Conservation (phyloP, 2,329 filamentous ascomycete species). For the Pleurostoma richardsiae region DNA sequence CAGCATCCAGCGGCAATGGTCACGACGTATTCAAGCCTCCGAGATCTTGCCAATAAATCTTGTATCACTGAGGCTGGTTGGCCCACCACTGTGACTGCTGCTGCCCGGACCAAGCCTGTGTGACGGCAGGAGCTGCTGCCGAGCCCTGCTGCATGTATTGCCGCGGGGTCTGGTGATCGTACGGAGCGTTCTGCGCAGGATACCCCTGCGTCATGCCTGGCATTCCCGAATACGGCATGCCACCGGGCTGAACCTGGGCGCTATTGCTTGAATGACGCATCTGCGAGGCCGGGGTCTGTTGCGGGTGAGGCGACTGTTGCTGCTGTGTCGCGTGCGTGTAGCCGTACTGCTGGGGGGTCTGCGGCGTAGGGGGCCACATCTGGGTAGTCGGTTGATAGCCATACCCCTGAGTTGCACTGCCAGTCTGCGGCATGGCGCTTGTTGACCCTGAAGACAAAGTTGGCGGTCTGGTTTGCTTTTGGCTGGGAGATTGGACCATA, state of each 20-base stretch:
- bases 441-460: slow-evolving; percentile 51
- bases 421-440: slow-evolving; percentile 43
- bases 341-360: slow-evolving; percentile 50
- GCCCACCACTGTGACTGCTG: slow-evolving; percentile 58
- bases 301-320: slow-evolving; percentile 33
- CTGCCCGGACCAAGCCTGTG: slow-evolving; percentile 52
- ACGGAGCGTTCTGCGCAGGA: slow-evolving; percentile 45
- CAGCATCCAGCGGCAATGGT: too few species aligned
- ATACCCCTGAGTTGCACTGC: slow-evolving; percentile 40
- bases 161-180: slow-evolving; percentile 57
- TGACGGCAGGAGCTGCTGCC: slow-evolving; percentile 42
- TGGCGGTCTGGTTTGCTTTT: slow-evolving; percentile 64
- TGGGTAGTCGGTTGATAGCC: slow-evolving; percentile 57
- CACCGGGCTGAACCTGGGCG: slow-evolving; percentile 49
- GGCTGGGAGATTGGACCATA: slow-evolving; percentile 56
- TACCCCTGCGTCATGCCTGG: slow-evolving; percentile 55
- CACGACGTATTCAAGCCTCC: too few species aligned
- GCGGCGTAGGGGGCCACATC: slow-evolving; percentile 65
- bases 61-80: slow-evolving; percentile 37
- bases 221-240: slow-evolving; percentile 60
- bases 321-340: slow-evolving; percentile 39
- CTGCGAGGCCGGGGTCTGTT: slow-evolving; percentile 55
- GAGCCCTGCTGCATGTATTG: slow-evolving; percentile 64
- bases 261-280: slow-evolving; percentile 50
- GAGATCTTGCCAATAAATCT: too few species aligned